Base-by-base conservation (phyloP, 495 filamentous ascomycete genomes). In the Daldinia grandis region DNA sequence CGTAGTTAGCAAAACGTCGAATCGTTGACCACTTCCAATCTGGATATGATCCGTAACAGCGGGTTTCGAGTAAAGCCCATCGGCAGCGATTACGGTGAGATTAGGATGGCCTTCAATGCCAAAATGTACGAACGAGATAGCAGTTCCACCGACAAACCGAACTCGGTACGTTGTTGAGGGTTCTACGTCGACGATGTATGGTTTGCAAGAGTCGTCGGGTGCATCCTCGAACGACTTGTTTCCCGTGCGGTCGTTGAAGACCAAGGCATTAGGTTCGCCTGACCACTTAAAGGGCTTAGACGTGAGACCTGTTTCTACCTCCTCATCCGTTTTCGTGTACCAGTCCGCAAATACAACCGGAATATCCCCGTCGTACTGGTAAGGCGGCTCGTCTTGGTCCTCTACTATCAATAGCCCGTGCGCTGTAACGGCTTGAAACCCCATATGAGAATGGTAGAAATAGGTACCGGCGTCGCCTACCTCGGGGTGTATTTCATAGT, bases 401-500 rank as follows among this genome's bases (percentile, higher is more conserved):
- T 83, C 80, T 19, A 90, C 84, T 58, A 88, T 84, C 27, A 90
- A 71, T 0, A 87, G 77, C 0, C 87, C 88, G 5, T 81, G 69
- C 5, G 82, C 84, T 49, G 84, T 84, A 31, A 85, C 75, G 2
- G 86, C 81, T 75, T 89, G 86, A 63, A 88, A 83, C 0, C 78
- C 84, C 28, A 88, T 81, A 62, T 89, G 87, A 8, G 85, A 87
- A 69, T 89, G 87, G 62, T 88, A 89, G 72, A 86, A 88, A 75
- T 87, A 88, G 5, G 84, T 84, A 17, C 86, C 87, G 8, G 86
- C 82, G 57, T 85, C 80, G 7, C 81, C 82, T 5, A 76, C 19
- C 19, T 84, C 77, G 7, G 83, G 80, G 9, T 76, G 74, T 21
- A 88, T 79, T 71, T 89, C 85, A 72, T 89, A 89, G 76, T 90